phyloP scores from a whole-genome alignment of 306 rosid species.

The Clitoria ternatea region DNA sequence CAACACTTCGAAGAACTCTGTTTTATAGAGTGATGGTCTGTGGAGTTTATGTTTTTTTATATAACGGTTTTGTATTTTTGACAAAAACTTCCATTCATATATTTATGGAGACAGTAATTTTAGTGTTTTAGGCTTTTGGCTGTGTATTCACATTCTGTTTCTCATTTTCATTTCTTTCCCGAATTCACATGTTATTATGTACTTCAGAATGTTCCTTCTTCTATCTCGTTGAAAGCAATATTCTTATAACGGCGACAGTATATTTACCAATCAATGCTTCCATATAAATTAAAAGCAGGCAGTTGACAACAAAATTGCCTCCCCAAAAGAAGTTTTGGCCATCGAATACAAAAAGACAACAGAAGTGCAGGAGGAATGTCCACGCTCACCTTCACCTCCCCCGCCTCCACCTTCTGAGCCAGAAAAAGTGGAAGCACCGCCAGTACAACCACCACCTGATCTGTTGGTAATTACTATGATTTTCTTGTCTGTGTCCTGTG shows the following conservation, averaged over 20 bases:
- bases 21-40: background rate
- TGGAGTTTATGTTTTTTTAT: background rate
- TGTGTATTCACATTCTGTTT: background rate
- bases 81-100: background rate
- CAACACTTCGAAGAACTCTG: slow-evolving; percentile 2
- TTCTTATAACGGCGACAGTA: background rate
- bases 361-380: slow-evolving; percentile 51
- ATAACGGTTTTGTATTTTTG: background rate
- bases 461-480: slow-evolving; percentile 69
- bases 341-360: slow-evolving; percentile 67
- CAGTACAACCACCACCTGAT: slow-evolving; percentile 79
- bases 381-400: slow-evolving; percentile 37
- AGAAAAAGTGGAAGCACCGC: slow-evolving; percentile 73
- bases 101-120: background rate
- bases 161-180: background rate
- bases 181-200: background rate
- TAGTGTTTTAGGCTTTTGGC: slow-evolving; percentile 1
- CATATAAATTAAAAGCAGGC: slow-evolving; percentile 40
- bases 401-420: slow-evolving; percentile 73
- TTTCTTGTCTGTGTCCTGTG: background rate
- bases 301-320: slow-evolving; percentile 47
- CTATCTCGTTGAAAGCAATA: background rate
- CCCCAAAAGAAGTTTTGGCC: slow-evolving; percentile 86
- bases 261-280: slow-evolving; percentile 13
- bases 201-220: background rate